These are phyloP conservation scores for Annulohypoxylon bovei DNA, from an alignment of 495 filamentous ascomycete genomes.

Conservation along the genomic window DNA sequence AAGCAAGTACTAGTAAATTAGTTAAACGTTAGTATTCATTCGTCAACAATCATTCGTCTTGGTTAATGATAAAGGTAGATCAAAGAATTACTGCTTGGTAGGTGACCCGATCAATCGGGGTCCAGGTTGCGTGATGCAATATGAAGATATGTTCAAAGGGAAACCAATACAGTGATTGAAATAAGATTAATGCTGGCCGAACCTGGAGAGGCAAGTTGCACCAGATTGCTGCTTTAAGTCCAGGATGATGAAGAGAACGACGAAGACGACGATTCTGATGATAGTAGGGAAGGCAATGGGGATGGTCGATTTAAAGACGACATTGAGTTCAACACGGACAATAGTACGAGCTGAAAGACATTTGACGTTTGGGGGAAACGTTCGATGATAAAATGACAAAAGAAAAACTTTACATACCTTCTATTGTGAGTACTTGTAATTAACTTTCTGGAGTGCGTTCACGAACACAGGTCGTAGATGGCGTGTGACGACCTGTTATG, in stretches of 20 bases:
- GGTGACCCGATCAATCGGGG: background rate
- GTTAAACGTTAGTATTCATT: background rate
- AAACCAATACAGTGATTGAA: background rate
- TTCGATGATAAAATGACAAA: background rate
- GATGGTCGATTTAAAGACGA: too few relatives aligned
- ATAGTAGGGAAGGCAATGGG: background rate
- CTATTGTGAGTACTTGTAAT: background rate
- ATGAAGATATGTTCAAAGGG: background rate
- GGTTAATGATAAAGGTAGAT: background rate
- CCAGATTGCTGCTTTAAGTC: background rate
- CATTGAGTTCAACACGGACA: too few relatives aligned
- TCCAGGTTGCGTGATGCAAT: background rate
- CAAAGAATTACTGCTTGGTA: background rate
- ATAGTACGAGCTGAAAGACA: too few relatives aligned
- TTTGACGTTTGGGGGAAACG: background rate
- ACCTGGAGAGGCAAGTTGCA: background rate
- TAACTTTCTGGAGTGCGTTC: background rate
- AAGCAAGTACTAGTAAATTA: background rate
- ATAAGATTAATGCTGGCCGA: background rate
- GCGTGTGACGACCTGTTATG: background rate
- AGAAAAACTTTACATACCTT: background rate
- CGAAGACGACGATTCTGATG: background rate
- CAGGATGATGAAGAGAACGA: background rate
- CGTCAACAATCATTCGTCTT: background rate
- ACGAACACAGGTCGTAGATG: background rate